phyloP scores from a whole-genome alignment of 768 basidiomycete genomes.

The Collybiopsis confluens region DNA sequence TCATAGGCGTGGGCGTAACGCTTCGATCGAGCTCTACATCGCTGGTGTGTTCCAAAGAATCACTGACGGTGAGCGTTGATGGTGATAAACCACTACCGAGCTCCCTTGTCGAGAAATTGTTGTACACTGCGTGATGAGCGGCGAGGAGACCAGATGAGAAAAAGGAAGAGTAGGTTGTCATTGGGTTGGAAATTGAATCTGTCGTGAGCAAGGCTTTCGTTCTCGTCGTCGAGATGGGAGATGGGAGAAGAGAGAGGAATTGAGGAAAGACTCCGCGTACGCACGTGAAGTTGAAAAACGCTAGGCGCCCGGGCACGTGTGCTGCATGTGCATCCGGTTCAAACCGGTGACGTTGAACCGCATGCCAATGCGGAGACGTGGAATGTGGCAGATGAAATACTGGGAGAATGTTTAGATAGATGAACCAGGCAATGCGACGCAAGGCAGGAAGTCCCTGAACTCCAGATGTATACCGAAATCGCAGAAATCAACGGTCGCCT shows the following conservation, averaged over 20 bases:
- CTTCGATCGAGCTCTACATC: slow-evolving; percentile 32
- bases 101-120: slow-evolving; percentile 19
- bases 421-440: too few species aligned
- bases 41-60: slow-evolving; percentile 23
- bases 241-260: background rate
- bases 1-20: slow-evolving; percentile 30
- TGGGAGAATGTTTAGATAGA: too few species aligned
- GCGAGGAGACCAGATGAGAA: slow-evolving; percentile 72
- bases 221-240: background rate
- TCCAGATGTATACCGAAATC: too few species aligned
- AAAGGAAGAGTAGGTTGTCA: slow-evolving; percentile 56
- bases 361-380: too few species aligned
- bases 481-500: too few species aligned
- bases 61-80: slow-evolving; percentile 21
- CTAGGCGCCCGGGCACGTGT: too few species aligned
- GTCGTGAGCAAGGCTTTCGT: background rate
- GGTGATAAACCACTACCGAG: slow-evolving; percentile 19
- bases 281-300: too few species aligned
- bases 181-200: slow-evolving; percentile 13
- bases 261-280: too few species aligned
- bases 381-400: too few species aligned
- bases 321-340: too few species aligned
- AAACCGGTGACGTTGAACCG: too few species aligned
- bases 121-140: slow-evolving; percentile 24
- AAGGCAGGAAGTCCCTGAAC: too few species aligned